A percentile compares a stretch with the other conserved stretches of the same genome.
phyloP scores from a whole-genome alignment of 768 basidiomycete genomes.

The Boletus sp. region DNA sequence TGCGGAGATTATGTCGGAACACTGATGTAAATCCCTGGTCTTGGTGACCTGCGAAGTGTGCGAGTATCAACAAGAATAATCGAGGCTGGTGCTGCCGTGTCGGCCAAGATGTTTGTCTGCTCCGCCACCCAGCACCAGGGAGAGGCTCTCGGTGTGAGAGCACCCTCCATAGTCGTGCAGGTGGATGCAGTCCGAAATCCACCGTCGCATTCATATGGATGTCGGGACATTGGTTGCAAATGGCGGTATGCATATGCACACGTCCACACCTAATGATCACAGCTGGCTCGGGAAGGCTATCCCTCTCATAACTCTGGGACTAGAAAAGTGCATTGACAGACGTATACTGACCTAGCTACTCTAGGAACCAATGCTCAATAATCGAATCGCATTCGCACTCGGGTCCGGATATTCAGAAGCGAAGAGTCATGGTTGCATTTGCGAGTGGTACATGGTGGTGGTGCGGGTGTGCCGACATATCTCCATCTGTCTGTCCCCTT shows the following conservation, averaged over 20 bases:
- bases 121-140: neutral
- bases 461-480: constrained; percentile 15
- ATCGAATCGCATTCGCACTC: neutral
- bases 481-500: constrained; percentile 13
- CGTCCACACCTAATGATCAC: neutral
- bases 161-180: no score
- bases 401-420: neutral
- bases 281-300: neutral
- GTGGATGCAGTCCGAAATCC: no score
- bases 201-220: neutral
- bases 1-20: neutral
- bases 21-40: neutral
- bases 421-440: constrained; percentile 19
- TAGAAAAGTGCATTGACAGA: neutral
- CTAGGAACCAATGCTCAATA: neutral
- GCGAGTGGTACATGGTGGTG: constrained; percentile 28
- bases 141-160: no score
- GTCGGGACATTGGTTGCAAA: neutral
- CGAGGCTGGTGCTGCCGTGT: neutral
- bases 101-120: neutral
- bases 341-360: neutral
- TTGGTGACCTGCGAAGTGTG: neutral
- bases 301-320: no score
- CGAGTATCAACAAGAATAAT: neutral
- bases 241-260: neutral